phyloP scores from a whole-genome alignment of 371 early-diverging fungal species.

The Chytridium lagenaria region DNA sequence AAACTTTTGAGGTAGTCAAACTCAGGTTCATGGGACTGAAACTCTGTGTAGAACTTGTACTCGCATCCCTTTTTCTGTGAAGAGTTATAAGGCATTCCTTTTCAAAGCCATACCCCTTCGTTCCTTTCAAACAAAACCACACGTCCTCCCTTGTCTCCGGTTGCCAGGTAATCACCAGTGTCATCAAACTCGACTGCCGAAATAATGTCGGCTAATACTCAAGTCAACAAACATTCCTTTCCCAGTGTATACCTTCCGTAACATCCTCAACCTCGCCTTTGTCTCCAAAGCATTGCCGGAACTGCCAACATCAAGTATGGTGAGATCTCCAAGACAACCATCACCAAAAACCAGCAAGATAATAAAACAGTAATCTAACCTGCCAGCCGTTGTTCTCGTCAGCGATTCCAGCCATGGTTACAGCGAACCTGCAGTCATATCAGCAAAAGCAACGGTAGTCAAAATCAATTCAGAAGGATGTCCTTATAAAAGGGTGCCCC shows the following conservation, averaged over 20 bases:
- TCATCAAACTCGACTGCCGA: constrained; percentile 98
- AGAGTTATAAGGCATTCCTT: constrained; percentile 1
- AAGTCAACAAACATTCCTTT: constrained; percentile 14
- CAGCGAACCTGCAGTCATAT: neutral
- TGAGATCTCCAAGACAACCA: constrained; percentile 4
- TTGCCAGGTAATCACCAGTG: constrained; percentile 95
- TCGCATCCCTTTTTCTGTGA: constrained; percentile 96
- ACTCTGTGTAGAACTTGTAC: constrained; percentile 98
- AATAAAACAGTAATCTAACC: constrained; percentile 14
- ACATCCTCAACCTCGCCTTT: constrained; percentile 97
- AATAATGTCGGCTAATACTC: constrained; percentile 89
- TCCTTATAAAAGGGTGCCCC: too few species aligned
- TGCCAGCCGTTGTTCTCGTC: constrained; percentile 36
- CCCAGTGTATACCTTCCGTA: constrained; percentile 82
- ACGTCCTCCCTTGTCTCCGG: constrained; percentile 97
- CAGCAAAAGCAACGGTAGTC: too few species aligned
- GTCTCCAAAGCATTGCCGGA: constrained; percentile 95
- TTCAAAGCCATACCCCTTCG: constrained; percentile 76
- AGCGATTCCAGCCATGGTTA: constrained; percentile 5
- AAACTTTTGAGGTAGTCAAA: constrained; percentile 99
- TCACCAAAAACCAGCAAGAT: neutral
- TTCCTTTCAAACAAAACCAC: constrained; percentile 97
- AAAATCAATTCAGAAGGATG: too few species aligned
- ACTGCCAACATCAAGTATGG: constrained; percentile 18
- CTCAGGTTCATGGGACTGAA: constrained; percentile 99